Percentiles rank a stretch among this genome's conserved stretches.
These are phyloP conservation scores for Botrytis deweyae DNA, from an alignment of 2,329 filamentous ascomycete species.

Conservation along the genomic window DNA sequence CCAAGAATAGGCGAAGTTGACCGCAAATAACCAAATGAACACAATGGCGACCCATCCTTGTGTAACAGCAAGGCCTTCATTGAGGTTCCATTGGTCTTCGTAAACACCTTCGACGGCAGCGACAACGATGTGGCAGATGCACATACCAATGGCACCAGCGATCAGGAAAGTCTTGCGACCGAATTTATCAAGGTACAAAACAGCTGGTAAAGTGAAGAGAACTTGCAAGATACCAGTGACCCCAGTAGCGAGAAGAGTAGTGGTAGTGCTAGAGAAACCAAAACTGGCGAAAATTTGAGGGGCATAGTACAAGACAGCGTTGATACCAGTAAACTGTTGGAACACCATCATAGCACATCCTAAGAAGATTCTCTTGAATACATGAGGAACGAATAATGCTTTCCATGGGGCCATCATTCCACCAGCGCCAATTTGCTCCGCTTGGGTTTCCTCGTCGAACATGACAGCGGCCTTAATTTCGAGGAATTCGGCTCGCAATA, in stretches of 20 bases:
- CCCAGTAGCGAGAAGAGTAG: conserved; percentile 63
- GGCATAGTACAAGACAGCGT: conserved; percentile 48
- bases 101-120: conserved; percentile 45
- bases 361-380: conserved; percentile 51
- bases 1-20: conserved; percentile 39
- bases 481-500: conserved; percentile 53
- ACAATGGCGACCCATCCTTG: conserved; percentile 44
- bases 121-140: conserved; percentile 58
- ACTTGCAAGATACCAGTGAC: conserved; percentile 70
- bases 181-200: conserved; percentile 63
- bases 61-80: conserved; percentile 15
- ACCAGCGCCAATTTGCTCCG: conserved; percentile 45
- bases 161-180: conserved; percentile 62
- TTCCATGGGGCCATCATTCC: conserved; percentile 51
- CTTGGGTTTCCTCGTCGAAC: conserved; percentile 45
- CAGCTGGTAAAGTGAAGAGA: conserved; percentile 61
- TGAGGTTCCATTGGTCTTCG: conserved; percentile 40
- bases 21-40: conserved; percentile 40
- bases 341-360: conserved; percentile 52
- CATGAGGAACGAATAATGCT: conserved; percentile 30
- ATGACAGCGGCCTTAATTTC: conserved; percentile 61
- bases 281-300: conserved; percentile 47
- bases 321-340: conserved; percentile 50
- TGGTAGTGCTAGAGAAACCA: conserved; percentile 45
- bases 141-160: conserved; percentile 65